Base-by-base conservation (phyloP, 2,329 filamentous ascomycete genomes). In the Pezicula radicicola region DNA sequence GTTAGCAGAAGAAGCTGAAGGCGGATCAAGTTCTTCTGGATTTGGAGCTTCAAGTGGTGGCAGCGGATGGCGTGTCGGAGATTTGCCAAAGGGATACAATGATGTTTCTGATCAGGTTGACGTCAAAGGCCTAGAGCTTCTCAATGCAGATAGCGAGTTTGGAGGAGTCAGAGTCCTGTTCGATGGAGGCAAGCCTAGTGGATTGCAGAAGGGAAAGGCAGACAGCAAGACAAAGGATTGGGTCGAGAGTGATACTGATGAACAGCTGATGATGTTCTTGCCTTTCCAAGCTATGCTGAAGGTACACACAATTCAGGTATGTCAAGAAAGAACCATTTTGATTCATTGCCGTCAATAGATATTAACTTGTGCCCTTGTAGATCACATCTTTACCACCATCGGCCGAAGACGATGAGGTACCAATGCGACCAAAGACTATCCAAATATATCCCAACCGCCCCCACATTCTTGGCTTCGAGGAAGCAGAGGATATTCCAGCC, bases 231-330 rank as follows among this genome's bases (percentile, higher is more conserved):
- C 58, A 50, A 83, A 82, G 66, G 93, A 99, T 71, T 97, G 89
- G 87, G 85, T 97, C 19, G 90, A 97, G 76, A 97, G 91, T 70
- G 93, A 97, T 66, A 95, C 93, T 35, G 94, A 99, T 67, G 92
- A 97, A 73, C 94, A 99, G 76, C 76, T 99, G 56, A 89, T 97
- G 80, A 80, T 99, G 44, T 97, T 87, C 71, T 79, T 95, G 52
- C 93, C 94, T 1, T 96, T 99, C 73, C 87, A 92, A 69, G 84
- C 87, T 30, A 89, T 85, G 45, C 69, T 96, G 59, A 99, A 97
- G 76, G 80, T 97, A 48, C 93, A 97, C 72, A 92, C 91, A 10
- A 73, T 87, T 30, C 84, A 87, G 75, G 83, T 83, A 72, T 52
- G 72, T 57, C 27, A 42, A 27, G 13, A 27, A 28, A 21, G 15